These are phyloP conservation scores for Coniochaeta sp. DNA, from an alignment of 2,329 filamentous ascomycete species.

Conservation along the genomic window DNA sequence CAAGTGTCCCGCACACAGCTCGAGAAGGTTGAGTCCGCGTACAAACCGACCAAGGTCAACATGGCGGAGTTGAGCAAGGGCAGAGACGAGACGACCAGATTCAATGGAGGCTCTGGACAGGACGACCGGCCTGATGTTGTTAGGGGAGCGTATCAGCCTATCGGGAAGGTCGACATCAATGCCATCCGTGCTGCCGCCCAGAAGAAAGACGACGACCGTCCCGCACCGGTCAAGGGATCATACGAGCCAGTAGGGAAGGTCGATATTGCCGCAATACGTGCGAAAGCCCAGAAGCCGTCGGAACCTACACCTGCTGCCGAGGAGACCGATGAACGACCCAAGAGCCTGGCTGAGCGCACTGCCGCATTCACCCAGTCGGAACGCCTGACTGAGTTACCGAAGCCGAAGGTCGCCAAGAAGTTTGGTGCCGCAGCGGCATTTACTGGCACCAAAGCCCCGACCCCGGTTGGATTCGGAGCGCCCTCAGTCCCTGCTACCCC, in stretches of 20 bases:
- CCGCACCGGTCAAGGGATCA: slow-evolving; percentile 78
- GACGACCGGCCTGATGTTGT: slow-evolving; percentile 60
- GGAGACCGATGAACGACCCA: slow-evolving; percentile 33
- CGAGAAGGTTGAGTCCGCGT: slow-evolving; percentile 87
- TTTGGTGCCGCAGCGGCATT: slow-evolving; percentile 70
- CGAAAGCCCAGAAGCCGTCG: slow-evolving; percentile 63
- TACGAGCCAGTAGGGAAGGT: slow-evolving; percentile 96
- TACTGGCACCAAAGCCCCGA: slow-evolving; percentile 81
- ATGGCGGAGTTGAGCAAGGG: slow-evolving; percentile 77
- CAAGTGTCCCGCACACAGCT: slow-evolving; percentile 78
- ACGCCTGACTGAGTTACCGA: slow-evolving; percentile 79
- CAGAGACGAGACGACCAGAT: slow-evolving; percentile 59
- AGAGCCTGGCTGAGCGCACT: slow-evolving; percentile 67
- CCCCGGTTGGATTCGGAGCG: slow-evolving; percentile 62
- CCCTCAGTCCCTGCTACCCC: slow-evolving; percentile 53
- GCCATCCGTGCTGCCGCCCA: slow-evolving; percentile 73
- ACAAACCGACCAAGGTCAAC: slow-evolving; percentile 93
- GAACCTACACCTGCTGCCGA: slow-evolving; percentile 20
- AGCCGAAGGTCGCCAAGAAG: slow-evolving; percentile 90
- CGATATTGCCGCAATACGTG: slow-evolving; percentile 89
- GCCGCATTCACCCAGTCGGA: slow-evolving; percentile 70
- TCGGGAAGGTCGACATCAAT: slow-evolving; percentile 96
- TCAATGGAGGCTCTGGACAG: slow-evolving; percentile 36
- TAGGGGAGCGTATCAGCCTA: slow-evolving; percentile 80
- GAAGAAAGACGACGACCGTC: slow-evolving; percentile 68